Evolutionary conservation across 2,329 filamentous ascomycete species (phyloP).

Genomic region (Leptosphaerulina australis): DNA sequence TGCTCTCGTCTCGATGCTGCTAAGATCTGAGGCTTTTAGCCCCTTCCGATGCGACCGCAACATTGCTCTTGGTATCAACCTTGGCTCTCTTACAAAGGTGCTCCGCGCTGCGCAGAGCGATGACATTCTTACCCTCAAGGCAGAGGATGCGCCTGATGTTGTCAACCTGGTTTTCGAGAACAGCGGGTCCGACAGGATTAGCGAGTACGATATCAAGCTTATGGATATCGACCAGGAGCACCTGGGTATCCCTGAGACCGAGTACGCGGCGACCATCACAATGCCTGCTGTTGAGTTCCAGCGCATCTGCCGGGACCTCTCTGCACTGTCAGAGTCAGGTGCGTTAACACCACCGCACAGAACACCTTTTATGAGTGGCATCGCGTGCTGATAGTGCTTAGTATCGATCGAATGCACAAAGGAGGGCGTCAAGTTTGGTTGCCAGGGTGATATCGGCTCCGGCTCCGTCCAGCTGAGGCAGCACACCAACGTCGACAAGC

Average conservation of each 20-base stretch:
- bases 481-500: constrained; percentile 88
- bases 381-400: constrained; percentile 47
- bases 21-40: constrained; percentile 92
- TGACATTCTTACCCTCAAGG: constrained; percentile 94
- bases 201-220: constrained; percentile 99
- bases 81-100: constrained; percentile 95
- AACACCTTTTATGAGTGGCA: neutral
- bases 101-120: constrained; percentile 92
- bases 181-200: constrained; percentile 83
- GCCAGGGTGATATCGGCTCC: constrained; percentile 93
- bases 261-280: constrained; percentile 87
- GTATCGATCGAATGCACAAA: constrained; percentile 96
- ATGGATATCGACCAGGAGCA: constrained; percentile 99
- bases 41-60: constrained; percentile 99
- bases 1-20: constrained; percentile 97
- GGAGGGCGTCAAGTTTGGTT: constrained; percentile 95
- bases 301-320: constrained; percentile 91
- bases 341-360: constrained; percentile 44
- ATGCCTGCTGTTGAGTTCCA: constrained; percentile 92
- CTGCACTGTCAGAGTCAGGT: constrained; percentile 95
- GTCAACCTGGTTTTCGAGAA: constrained; percentile 97
- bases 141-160: constrained; percentile 93
- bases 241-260: constrained; percentile 97
- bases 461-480: constrained; percentile 90
- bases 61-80: constrained; percentile 96